phyloP scores from a whole-genome alignment of 208 protist genomes.

The Trypanosoma cruzi region DNA sequence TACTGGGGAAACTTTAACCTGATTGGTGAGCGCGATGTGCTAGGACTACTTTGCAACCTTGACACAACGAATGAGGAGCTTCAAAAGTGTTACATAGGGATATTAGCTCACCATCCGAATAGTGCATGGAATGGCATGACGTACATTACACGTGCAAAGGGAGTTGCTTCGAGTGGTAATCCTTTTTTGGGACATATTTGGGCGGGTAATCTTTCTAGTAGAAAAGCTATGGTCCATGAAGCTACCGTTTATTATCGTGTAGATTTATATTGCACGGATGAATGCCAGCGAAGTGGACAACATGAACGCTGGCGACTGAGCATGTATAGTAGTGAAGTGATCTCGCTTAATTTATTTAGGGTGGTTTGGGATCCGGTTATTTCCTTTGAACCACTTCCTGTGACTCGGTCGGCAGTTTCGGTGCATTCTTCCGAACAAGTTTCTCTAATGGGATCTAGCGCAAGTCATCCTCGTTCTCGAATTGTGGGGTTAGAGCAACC shows the following conservation, averaged over 20 bases:
- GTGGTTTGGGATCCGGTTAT: constrained; percentile 79
- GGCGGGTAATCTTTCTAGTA: constrained; percentile 49
- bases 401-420: constrained; percentile 46
- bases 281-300: constrained; percentile 47
- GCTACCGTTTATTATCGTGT: constrained; percentile 49
- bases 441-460: constrained; percentile 46
- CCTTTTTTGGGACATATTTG: constrained; percentile 75
- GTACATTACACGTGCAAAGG: constrained; percentile 54
- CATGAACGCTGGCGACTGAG: constrained; percentile 75
- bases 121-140: constrained; percentile 77
- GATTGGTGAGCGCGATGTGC: constrained; percentile 60
- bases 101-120: constrained; percentile 58
- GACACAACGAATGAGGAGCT: constrained; percentile 68
- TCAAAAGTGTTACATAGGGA: constrained; percentile 74
- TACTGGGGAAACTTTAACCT: constrained; percentile 65
- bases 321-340: constrained; percentile 49
- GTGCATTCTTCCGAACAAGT: constrained; percentile 40
- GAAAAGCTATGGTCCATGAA: constrained; percentile 61
- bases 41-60: constrained; percentile 48
- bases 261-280: constrained; percentile 70
- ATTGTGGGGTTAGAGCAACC: constrained; percentile 3
- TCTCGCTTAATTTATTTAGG: constrained; percentile 48
- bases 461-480: constrained; percentile 18
- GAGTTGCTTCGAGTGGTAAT: constrained; percentile 39
- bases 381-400: constrained; percentile 58